Percentiles rank a stretch among this genome's conserved stretches.
These are phyloP conservation scores for Tricholoma matsutake DNA, from an alignment of 768 basidiomycete genomes.

Conservation along the genomic window DNA sequence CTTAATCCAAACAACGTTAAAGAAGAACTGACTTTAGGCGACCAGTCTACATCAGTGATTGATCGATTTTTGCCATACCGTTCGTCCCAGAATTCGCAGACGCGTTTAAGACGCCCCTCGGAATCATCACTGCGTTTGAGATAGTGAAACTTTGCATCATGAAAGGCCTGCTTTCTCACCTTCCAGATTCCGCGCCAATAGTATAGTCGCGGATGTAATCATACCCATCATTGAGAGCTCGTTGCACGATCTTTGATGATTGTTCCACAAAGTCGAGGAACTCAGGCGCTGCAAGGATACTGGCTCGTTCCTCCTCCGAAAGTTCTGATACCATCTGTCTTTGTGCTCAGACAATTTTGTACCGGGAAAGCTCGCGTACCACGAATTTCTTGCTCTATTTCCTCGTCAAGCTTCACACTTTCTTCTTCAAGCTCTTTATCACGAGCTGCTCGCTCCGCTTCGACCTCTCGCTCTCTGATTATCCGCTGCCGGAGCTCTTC, in stretches of 20 bases:
- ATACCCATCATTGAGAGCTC: conserved; percentile 92
- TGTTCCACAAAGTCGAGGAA: conserved; percentile 93
- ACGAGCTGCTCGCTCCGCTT: conserved; percentile 62
- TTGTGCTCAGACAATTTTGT: not conserved
- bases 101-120: conserved; percentile 87
- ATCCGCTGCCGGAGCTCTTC: conserved; percentile 76
- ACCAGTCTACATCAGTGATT: conserved; percentile 97
- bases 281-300: conserved; percentile 83
- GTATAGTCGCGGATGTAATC: conserved; percentile 98
- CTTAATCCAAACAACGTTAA: not conserved
- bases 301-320: conserved; percentile 79
- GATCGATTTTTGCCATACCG: conserved; percentile 89
- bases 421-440: conserved; percentile 84
- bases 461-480: conserved; percentile 61
- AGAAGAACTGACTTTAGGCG: conserved; percentile 69
- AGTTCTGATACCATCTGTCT: conserved; percentile 53
- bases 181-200: conserved; percentile 79
- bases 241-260: conserved; percentile 91
- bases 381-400: conserved; percentile 84
- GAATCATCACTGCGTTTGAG: conserved; percentile 67
- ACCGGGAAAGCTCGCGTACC: conserved; percentile 38
- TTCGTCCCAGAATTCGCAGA: conserved; percentile 94
- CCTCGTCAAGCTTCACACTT: conserved; percentile 77
- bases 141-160: conserved; percentile 1
- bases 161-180: conserved; percentile 46